Evolutionary conservation across 2,329 filamentous ascomycete genomes (phyloP), one percentile per base, ranked within the genome.

Genomic region (Verticillium albo-atrum): DNA sequence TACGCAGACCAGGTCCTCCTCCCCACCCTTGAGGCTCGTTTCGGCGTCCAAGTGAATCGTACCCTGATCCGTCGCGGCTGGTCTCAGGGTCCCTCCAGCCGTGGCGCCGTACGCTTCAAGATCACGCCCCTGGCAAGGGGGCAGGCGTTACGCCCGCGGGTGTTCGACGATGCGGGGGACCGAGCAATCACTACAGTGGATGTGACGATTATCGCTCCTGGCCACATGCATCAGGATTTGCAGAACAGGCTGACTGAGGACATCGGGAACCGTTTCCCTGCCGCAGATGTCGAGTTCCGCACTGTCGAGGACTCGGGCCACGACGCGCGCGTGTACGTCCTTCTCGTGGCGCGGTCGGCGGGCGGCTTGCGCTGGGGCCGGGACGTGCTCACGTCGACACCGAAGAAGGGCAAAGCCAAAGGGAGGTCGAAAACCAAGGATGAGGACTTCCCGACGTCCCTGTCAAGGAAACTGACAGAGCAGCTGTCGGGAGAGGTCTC

Each of bases 1-100:
- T 89, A 88, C 65, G 71, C 87, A 3, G 82, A 86, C 65, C 85
- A 87, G 65, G 80, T 88, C 0, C 74, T 88, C 1, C 70, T 87
- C 32, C 85, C 85, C 3, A 73, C 76, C 0, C 70, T 88, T 0
- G 74, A 83, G 65, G 72, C 75, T 2, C 74, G 75, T 3, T 85
- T 86, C 58, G 76, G 78, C 2, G 69, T 86, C 47, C 58, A 60
- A 1, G 74, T 84, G 3, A 75, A 81, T 60, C 68, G 82, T 7
- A 65, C 70, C 20, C 66, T 87, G 10, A 70, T 74, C 34, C 63
- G 55, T 23, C 77, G 83, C 7, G 79, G 82, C 10, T 88, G 85
- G 85, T 77, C 75, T 42, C 64, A 72, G 0, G 82, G 82, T 0
- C 74, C 75, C 2, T 62, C 69, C 20, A 69, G 67, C 0, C 69